Evolutionary conservation across 2,329 filamentous ascomycete genomes (phyloP), one percentile per base, ranked within the genome.

Genomic region (Xylaria sp.): DNA sequence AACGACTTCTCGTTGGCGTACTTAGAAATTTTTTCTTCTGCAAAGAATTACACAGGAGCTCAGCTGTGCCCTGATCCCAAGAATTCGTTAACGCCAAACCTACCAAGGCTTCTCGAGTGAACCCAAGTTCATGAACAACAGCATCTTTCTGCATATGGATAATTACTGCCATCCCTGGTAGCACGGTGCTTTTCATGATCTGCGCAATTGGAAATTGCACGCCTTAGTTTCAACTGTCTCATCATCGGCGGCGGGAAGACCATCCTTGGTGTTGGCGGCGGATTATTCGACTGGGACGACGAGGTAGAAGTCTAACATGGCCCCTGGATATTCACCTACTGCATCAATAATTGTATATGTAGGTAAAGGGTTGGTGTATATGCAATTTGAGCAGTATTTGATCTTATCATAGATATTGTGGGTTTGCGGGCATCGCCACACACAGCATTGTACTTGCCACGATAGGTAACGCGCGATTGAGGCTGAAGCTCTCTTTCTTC

Each of bases 401-500:
- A 18, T 18, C 13, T 43, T 43, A 18, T 15, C 39, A 43, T 43
- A 20, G 18, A 15, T n/a, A n/a, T 18, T n/a, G 13, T 8, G 15
- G 3, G 41, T 18, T 13, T 15, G 41, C 41, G 10, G 12, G 41
- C 62, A 64, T 54, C 28, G 31, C 58, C 46, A 51, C 59, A 67
- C 7, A n/a, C 1, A 33, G 9, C 18, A 18, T 23, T 2, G 23
- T 25, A 62, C 59, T 31, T n/a, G 58, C 64, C 62, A 58, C 58
- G 43, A 31, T 36, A 36, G 33, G 33, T 25, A 12, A n/a, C 15
- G 25, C 36, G 31, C 36, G 9, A 23, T 48, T 62, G 67, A 31
- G 67, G 67, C 67, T 69, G 64, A 67, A 69, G 67, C 67, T 69
- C 31, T 48, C 18, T 6, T 28, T 36, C 25, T 31, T 39, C 20